Evolutionary conservation across 2,329 filamentous ascomycete genomes (phyloP).

Genomic region (Xylaria hypoxylon): DNA sequence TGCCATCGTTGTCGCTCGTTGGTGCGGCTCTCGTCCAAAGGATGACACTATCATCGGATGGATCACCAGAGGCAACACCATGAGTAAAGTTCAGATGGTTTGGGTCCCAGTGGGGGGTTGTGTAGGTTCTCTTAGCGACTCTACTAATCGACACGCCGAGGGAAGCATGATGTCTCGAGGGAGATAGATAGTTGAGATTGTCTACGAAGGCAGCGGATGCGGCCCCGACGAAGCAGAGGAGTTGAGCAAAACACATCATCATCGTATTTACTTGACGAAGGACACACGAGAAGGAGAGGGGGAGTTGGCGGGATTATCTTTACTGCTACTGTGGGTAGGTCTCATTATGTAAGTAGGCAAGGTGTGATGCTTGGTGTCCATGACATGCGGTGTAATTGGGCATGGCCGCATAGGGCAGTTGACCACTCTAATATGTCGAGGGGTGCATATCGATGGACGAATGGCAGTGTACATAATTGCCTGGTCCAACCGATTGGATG

Average conservation of each 20-base stretch:
- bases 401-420: background rate
- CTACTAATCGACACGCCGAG: constrained; percentile 69
- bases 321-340: background rate
- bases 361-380: background rate
- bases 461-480: background rate
- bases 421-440: background rate
- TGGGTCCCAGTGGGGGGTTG: constrained; percentile 58
- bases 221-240: constrained; percentile 32
- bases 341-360: constrained; percentile 1
- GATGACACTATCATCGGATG: constrained; percentile 66
- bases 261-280: constrained; percentile 24
- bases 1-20: constrained; percentile 58
- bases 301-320: background rate
- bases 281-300: background rate
- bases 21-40: constrained; percentile 59
- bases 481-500: background rate
- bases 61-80: constrained; percentile 63
- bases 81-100: constrained; percentile 69
- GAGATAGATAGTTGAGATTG: constrained; percentile 71
- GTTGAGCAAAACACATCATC: constrained; percentile 33
- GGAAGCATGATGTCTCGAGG: constrained; percentile 68
- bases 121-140: constrained; percentile 65
- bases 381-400: background rate
- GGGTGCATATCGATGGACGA: constrained; percentile 1
- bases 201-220: constrained; percentile 46